Conservation (phyloP, 2,329 filamentous ascomycete species). For the Fusarium chlamydosporum region DNA sequence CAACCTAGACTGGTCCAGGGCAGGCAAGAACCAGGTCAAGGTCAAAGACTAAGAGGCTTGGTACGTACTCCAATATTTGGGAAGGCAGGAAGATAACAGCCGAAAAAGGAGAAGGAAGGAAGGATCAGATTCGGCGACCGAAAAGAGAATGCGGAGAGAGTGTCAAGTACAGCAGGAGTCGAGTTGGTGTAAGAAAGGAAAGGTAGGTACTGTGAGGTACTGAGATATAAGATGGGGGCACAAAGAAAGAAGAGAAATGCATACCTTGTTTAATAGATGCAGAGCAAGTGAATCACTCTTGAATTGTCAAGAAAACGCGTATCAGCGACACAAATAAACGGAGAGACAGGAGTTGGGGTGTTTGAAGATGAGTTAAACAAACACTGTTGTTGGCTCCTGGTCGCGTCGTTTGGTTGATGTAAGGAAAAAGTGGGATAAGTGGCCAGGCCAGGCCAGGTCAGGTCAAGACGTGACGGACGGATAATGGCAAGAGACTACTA, state of each 20-base stretch:
- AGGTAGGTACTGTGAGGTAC: too few species aligned
- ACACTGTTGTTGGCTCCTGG: slow-evolving; percentile 10
- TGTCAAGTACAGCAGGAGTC: not conserved
- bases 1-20: slow-evolving; percentile 37
- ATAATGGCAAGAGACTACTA: slow-evolving; percentile 2
- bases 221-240: not conserved
- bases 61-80: slow-evolving; percentile 40
- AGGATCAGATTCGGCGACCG: slow-evolving; percentile 26
- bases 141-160: slow-evolving; percentile 23
- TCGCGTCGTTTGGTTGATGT: slow-evolving; percentile 40
- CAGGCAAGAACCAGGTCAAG: slow-evolving; percentile 21
- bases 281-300: slow-evolving; percentile 21
- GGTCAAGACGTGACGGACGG: slow-evolving; percentile 25
- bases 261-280: slow-evolving; percentile 7
- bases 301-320: slow-evolving; percentile 13
- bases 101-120: slow-evolving; percentile 39
- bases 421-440: slow-evolving; percentile 43
- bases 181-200: not conserved
- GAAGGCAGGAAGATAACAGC: slow-evolving; percentile 24
- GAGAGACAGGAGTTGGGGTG: slow-evolving; percentile 14
- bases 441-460: too few species aligned
- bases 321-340: slow-evolving; percentile 13
- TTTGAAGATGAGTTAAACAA: slow-evolving; percentile 20
- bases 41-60: slow-evolving; percentile 20
- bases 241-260: not conserved